Conservation (phyloP, 1,139 yeast genomes). For the Diutina pseudorugosa region DNA sequence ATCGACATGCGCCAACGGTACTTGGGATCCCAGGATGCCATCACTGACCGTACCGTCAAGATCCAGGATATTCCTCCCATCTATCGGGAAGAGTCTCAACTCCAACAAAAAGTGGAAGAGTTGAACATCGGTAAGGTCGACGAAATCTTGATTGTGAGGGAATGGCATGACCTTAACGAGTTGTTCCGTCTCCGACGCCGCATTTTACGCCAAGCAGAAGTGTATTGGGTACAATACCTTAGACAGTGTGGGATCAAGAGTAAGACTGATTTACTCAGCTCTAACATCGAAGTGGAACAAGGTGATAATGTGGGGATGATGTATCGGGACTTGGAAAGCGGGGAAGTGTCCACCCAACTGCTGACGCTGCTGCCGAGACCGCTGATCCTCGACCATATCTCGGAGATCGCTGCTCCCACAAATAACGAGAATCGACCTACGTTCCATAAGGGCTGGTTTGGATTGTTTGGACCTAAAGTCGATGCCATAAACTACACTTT, state of each 20-base stretch:
- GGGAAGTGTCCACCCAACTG: not conserved
- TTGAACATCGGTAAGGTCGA: constrained; percentile 74
- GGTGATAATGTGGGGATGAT: not conserved
- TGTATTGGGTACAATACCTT: constrained; percentile 66
- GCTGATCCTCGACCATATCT: not conserved
- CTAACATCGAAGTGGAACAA: not conserved
- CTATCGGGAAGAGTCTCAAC: constrained; percentile 53
- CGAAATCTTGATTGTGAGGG: constrained; percentile 65
- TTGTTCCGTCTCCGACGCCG: constrained; percentile 48
- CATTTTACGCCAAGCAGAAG: constrained; percentile 49
- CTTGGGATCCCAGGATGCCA: constrained; percentile 78
- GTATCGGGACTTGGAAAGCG: not conserved
- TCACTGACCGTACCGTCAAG: constrained; percentile 86
- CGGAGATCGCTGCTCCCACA: not conserved
- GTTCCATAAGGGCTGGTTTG: constrained; percentile 38
- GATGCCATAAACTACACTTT: constrained; percentile 59
- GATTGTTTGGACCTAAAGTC: constrained; percentile 42
- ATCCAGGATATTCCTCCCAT: constrained; percentile 87
- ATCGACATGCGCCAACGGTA: constrained; percentile 70
- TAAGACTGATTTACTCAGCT: constrained; percentile 17
- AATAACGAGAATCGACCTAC: constrained; percentile 31
- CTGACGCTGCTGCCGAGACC: not conserved
- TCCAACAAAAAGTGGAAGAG: constrained; percentile 64
- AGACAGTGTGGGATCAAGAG: constrained; percentile 24
- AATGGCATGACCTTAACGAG: constrained; percentile 65